Evolutionary conservation across 2,329 filamentous ascomycete genomes (phyloP).

Genomic region (Trichoderma hamatum): DNA sequence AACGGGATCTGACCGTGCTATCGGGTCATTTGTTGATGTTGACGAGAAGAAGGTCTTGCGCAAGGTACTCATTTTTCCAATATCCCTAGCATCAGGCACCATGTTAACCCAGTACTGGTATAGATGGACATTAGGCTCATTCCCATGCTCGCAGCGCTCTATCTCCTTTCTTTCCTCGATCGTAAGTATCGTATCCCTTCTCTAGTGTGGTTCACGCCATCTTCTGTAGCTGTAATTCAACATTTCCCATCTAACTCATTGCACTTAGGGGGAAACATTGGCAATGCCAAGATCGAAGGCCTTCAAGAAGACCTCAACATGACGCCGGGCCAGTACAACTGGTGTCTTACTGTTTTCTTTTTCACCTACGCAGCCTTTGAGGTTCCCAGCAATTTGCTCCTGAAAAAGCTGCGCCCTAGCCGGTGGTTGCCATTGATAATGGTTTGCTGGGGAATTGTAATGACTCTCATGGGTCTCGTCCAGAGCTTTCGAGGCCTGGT

Average conservation of each 20-base stretch:
- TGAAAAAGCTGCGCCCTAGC: constrained; percentile 73
- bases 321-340: constrained; percentile 70
- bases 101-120: constrained; percentile 16
- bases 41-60: constrained; percentile 61
- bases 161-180: constrained; percentile 71
- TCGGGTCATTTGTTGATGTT: constrained; percentile 17
- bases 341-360: constrained; percentile 73
- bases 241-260: not conserved
- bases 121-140: constrained; percentile 57
- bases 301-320: constrained; percentile 58
- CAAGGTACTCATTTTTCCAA: constrained; percentile 45
- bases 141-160: constrained; percentile 67
- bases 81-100: not conserved
- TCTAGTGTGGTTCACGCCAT: too few relatives aligned
- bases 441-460: constrained; percentile 57
- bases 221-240: not conserved
- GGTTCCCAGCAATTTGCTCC: constrained; percentile 73
- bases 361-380: constrained; percentile 76
- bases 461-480: constrained; percentile 59
- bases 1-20: not conserved
- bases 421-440: constrained; percentile 79
- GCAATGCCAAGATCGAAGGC: constrained; percentile 68
- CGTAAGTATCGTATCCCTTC: constrained; percentile 41
- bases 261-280: constrained; percentile 57
- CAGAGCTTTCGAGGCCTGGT: constrained; percentile 52